phyloP scores from a whole-genome alignment of 495 filamentous ascomycete genomes.

The Talaromyces nanjingensis region DNA sequence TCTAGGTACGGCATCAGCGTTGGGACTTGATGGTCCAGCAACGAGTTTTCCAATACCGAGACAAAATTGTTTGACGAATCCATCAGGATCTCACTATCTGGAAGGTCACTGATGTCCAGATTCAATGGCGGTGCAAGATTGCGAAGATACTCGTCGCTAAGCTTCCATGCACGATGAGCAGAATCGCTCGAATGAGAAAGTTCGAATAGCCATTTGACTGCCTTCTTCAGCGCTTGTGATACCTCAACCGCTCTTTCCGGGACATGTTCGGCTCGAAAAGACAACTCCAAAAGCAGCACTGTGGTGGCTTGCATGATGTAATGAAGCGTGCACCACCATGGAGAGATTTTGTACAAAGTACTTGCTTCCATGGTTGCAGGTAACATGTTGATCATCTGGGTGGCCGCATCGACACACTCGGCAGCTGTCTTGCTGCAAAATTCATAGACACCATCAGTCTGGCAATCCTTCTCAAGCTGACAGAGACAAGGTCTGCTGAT shows the following conservation, averaged over 20 bases:
- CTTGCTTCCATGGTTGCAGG: conserved; percentile 31
- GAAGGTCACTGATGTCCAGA: conserved; percentile 22
- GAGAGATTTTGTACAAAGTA: conserved; percentile 42
- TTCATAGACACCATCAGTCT: conserved; percentile 29
- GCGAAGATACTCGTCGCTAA: conserved; percentile 41
- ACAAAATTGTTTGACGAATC: conserved; percentile 10
- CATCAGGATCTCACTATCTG: conserved; percentile 17
- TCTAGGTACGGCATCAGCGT: conserved; percentile 5
- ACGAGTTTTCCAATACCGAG: conserved; percentile 17
- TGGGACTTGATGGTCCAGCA: conserved; percentile 17
- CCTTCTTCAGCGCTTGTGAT: conserved; percentile 46
- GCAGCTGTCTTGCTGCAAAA: conserved; percentile 46
- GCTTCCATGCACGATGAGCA: conserved; percentile 44
- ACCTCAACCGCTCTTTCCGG: conserved; percentile 44
- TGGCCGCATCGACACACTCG: conserved; percentile 53
- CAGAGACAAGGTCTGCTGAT: conserved; percentile 57
- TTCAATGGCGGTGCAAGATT: conserved; percentile 33
- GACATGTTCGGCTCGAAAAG: conserved; percentile 47
- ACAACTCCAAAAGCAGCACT: conserved; percentile 52
- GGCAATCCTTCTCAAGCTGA: conserved; percentile 32
- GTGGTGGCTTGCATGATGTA: conserved; percentile 55
- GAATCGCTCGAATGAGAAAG: conserved; percentile 39
- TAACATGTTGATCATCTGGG: conserved; percentile 46
- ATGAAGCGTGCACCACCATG: conserved; percentile 61
- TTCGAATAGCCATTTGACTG: conserved; percentile 44